Base-by-base conservation (phyloP, 345 rosid species). In the Rhizophora mangle region DNA sequence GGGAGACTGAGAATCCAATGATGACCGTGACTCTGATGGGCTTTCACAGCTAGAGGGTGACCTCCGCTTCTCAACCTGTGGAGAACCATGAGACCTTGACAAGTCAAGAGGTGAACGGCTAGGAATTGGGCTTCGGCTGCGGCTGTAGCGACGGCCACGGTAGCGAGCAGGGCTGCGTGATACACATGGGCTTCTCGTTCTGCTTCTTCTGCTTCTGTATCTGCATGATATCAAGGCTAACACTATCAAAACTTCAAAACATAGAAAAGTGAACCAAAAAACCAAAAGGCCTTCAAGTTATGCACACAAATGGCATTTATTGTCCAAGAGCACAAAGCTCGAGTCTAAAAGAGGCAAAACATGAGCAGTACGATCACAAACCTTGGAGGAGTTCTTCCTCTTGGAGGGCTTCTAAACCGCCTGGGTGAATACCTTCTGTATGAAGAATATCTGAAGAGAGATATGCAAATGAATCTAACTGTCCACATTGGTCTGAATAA, bases 301-400 rank as follows among this genome's bases (percentile, higher is more conserved):
- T 20, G 24, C 36, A 53, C 2, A 18, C 15, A 24, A n/a, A 13
- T 18, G 36, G 24, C 11, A 32, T 31, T 51, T 18, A 66, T 11
- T 31, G 36, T 1, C 3, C 24, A 32, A 2, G 8, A 47, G 27
- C 6, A n/a, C 3, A 6, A 24, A 10, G 24, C 18, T 1, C 6
- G 7, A 21, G 6, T 21, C 32, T 7, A 21, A 6, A 47, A 56
- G 16, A 60, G 29, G 51, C 2, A n/a, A n/a, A 61, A 46, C 56
- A 46, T 6, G 36, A 54, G 8, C 30, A 36, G 34, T 9, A 57
- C 19, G 21, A 69, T 54, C 34, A 65, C 78, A 57, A 18, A 94
- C 98, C 98, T 91, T 24, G 83, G 93, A 67, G 98, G 93, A 71
- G 92, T 85, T 83, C 96, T 88, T 81, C 87, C 89, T 74, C 97